Percentiles rank a stretch among this genome's conserved stretches.
phyloP scores from a whole-genome alignment of 2,329 filamentous ascomycete genomes.

The Domatiomyces catenatus region DNA sequence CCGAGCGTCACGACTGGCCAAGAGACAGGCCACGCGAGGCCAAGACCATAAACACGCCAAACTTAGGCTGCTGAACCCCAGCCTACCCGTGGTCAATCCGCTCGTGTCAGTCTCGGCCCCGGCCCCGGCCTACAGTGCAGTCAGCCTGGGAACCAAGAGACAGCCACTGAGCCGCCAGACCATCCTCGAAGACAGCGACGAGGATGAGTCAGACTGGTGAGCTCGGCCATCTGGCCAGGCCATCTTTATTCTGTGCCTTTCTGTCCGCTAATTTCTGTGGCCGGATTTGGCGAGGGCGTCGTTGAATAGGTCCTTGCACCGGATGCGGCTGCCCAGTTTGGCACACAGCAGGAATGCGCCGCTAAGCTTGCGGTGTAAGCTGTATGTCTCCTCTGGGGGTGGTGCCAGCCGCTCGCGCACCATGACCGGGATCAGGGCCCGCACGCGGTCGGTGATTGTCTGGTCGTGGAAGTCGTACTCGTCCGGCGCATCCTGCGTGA shows the following conservation, averaged over 20 bases:
- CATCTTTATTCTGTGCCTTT: neutral
- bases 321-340: slow-evolving; percentile 64
- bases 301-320: slow-evolving; percentile 66
- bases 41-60: slow-evolving; percentile 10
- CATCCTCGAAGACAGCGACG: slow-evolving; percentile 16
- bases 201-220: slow-evolving; percentile 14
- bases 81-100: neutral
- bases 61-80: neutral
- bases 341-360: slow-evolving; percentile 91
- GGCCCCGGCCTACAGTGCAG: slow-evolving; percentile 1
- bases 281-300: slow-evolving; percentile 25
- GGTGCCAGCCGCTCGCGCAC: slow-evolving; percentile 73
- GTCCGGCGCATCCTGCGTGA: slow-evolving; percentile 57
- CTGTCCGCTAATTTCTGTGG: neutral
- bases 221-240: slow-evolving; percentile 5
- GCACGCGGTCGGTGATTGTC: slow-evolving; percentile 89
- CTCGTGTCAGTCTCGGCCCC: slow-evolving; percentile 1
- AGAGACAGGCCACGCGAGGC: slow-evolving; percentile 12
- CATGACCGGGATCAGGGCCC: slow-evolving; percentile 82
- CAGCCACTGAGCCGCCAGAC: slow-evolving; percentile 12
- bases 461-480: slow-evolving; percentile 87
- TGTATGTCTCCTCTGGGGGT: slow-evolving; percentile 95
- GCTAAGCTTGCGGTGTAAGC: slow-evolving; percentile 82
- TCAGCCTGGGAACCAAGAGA: slow-evolving; percentile 6
- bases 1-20: slow-evolving; percentile 15